phyloP scores from a whole-genome alignment of 2,329 filamentous ascomycete genomes.

The Ceratocystis colombiana region DNA sequence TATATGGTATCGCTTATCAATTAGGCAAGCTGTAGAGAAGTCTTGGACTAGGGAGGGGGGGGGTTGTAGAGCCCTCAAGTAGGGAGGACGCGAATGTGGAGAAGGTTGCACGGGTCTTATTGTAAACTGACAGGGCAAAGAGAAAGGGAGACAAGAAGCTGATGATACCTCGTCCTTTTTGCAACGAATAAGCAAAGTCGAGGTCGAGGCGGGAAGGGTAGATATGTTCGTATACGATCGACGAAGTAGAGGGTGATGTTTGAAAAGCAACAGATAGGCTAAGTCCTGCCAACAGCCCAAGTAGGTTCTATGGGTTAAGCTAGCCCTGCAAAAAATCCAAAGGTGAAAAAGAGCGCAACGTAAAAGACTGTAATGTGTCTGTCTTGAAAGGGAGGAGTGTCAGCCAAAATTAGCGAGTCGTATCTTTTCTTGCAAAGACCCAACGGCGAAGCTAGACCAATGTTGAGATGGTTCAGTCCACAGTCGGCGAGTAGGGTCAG shows the following conservation, averaged over 20 bases:
- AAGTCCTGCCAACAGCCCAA: neutral
- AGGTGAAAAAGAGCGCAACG: neutral
- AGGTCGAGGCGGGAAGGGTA: neutral
- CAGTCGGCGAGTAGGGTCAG: neutral
- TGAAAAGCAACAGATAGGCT: neutral
- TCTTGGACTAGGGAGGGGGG: neutral
- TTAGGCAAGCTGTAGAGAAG: constrained; percentile 1
- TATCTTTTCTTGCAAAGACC: neutral
- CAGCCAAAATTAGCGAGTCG: neutral
- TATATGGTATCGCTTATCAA: constrained; percentile 3
- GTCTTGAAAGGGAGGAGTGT: neutral
- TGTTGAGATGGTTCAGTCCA: constrained; percentile 11
- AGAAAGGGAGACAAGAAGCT: neutral
- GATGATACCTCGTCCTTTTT: neutral
- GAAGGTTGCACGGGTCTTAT: constrained; percentile 4
- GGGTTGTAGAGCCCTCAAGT: constrained; percentile 7
- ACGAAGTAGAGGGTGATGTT: neutral
- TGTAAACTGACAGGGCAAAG: neutral
- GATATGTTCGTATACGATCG: neutral
- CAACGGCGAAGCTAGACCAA: neutral
- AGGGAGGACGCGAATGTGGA: constrained; percentile 12
- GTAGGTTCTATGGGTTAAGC: neutral
- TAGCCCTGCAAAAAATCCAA: neutral
- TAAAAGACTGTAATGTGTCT: constrained; percentile 1
- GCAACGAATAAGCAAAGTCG: neutral